Evolutionary conservation across 2,329 filamentous ascomycete species (phyloP).

Genomic region (Colletotrichum ledebouriae): DNA sequence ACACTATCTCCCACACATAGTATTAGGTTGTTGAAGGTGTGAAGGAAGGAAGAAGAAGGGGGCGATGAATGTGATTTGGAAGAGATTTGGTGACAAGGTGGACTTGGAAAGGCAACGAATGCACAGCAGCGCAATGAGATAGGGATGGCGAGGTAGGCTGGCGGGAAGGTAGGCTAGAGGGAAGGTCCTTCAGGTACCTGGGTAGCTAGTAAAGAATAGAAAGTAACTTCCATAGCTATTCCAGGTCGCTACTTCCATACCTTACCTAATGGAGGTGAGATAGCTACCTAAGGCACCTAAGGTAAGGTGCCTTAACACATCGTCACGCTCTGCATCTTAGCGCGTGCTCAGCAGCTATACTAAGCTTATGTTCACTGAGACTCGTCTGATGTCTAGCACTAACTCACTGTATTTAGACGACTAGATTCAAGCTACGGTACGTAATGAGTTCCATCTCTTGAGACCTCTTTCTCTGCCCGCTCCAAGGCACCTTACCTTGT

Average conservation of each 20-base stretch:
- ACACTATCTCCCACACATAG: too few species aligned
- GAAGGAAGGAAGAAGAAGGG: background rate
- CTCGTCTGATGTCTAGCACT: constrained; percentile 28
- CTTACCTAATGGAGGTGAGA: too few species aligned
- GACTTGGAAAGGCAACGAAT: background rate
- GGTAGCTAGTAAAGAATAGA: background rate
- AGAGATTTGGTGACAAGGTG: background rate
- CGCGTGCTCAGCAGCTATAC: constrained; percentile 2
- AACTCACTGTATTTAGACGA: constrained; percentile 10
- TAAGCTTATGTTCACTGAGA: constrained; percentile 13
- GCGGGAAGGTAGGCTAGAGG: too few species aligned
- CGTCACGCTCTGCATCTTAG: background rate
- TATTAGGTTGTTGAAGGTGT: background rate
- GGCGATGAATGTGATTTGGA: constrained; percentile 7
- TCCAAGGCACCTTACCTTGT: too few species aligned
- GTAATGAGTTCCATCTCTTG: too few species aligned
- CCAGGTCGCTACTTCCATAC: too few species aligned
- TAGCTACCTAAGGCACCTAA: too few species aligned
- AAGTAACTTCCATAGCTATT: background rate
- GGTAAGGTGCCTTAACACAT: too few species aligned
- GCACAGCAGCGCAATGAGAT: background rate
- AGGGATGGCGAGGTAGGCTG: too few species aligned
- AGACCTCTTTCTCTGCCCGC: too few species aligned
- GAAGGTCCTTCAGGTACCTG: too few species aligned
- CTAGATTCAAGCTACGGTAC: background rate